Percentiles rank a stretch among this genome's conserved stretches.
These are phyloP conservation scores for Plectosphaerella plurivora DNA, from an alignment of 2,329 filamentous ascomycete species.

Conservation along the genomic window DNA sequence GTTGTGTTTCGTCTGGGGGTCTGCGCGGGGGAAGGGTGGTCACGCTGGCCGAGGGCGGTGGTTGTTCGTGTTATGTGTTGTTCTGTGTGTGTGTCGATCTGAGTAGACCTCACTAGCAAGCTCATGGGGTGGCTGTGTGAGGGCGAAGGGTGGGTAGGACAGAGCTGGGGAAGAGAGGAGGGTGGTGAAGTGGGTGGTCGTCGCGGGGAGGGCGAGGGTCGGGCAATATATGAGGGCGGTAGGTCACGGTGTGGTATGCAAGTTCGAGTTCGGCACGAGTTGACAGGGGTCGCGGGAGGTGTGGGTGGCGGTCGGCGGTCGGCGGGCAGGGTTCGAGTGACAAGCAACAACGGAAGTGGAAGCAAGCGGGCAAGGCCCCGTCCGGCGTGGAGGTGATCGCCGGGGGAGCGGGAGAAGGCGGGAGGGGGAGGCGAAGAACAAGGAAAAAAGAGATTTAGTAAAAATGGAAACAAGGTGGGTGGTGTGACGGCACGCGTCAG, in stretches of 20 bases:
- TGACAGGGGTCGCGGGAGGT: not conserved
- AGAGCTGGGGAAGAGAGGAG: not conserved
- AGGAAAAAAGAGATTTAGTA: not conserved
- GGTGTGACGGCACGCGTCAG: not conserved
- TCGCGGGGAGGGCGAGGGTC: not conserved
- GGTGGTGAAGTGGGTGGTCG: conserved; percentile 5
- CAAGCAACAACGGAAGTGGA: conserved; percentile 2
- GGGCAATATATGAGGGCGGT: not conserved
- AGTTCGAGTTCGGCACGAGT: too few species aligned
- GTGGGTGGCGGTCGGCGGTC: conserved; percentile 2
- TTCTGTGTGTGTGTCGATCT: not conserved
- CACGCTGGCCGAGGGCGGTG: conserved; percentile 18
- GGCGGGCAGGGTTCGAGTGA: conserved; percentile 1
- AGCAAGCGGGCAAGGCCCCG: not conserved
- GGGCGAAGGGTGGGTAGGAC: conserved; percentile 3
- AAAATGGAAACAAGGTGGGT: not conserved
- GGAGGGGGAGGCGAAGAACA: not conserved
- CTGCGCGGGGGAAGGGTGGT: conserved; percentile 7
- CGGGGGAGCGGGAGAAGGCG: not conserved
- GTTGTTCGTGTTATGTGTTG: not conserved
- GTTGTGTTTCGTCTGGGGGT: conserved; percentile 4
- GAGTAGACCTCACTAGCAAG: conserved; percentile 33
- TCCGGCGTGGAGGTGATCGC: not conserved
- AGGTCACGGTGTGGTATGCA: too few species aligned
- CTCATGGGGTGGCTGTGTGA: conserved; percentile 23